A percentile compares a stretch with the other conserved stretches of the same genome.
Conservation (phyloP, 352 stramenopile genomes). For the Nothophytophthora sp. region DNA sequence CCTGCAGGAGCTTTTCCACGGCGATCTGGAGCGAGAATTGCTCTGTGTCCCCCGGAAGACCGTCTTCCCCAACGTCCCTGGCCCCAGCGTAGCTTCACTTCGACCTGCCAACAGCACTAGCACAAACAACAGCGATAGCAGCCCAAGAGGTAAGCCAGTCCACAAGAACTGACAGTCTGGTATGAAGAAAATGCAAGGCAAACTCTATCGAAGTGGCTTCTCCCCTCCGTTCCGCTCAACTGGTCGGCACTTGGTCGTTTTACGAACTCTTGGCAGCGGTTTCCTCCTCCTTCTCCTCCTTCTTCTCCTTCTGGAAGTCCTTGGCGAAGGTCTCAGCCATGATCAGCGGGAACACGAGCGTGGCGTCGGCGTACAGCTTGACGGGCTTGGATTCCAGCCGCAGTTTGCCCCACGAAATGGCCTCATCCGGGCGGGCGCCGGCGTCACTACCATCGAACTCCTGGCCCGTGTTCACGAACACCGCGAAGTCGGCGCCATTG, state of each 20-base stretch:
- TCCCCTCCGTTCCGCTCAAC: no score
- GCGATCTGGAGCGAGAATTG: slow-evolving; percentile 70
- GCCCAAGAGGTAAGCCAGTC: slow-evolving; percentile 2
- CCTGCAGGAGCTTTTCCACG: slow-evolving; percentile 82
- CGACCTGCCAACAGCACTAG: slow-evolving; percentile 5
- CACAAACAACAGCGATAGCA: slow-evolving; percentile 2
- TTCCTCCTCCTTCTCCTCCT: slow-evolving; percentile 18
- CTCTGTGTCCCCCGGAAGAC: slow-evolving; percentile 61
- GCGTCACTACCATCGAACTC: slow-evolving; percentile 99
- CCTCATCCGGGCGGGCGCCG: slow-evolving; percentile 97
- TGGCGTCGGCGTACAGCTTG: slow-evolving; percentile 98
- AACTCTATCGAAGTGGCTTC: slow-evolving; percentile 18
- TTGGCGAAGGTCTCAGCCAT: slow-evolving; percentile 99
- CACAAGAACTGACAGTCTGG: slow-evolving; percentile 11
- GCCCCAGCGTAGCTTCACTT: not conserved
- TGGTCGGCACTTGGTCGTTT: no score
- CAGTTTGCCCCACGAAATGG: slow-evolving; percentile 99
- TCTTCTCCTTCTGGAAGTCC: slow-evolving; percentile 75
- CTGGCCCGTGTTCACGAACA: slow-evolving; percentile 99
- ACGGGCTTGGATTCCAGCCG: slow-evolving; percentile 94
- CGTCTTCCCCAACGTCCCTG: slow-evolving; percentile 37
- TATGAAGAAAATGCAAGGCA: slow-evolving; percentile 10
- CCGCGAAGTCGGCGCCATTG: slow-evolving; percentile 98
- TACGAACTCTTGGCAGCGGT: slow-evolving; percentile 22
- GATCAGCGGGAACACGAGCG: slow-evolving; percentile 98